Conservation (phyloP, 352 stramenopile species). For the Elongisporangium prolatum region DNA sequence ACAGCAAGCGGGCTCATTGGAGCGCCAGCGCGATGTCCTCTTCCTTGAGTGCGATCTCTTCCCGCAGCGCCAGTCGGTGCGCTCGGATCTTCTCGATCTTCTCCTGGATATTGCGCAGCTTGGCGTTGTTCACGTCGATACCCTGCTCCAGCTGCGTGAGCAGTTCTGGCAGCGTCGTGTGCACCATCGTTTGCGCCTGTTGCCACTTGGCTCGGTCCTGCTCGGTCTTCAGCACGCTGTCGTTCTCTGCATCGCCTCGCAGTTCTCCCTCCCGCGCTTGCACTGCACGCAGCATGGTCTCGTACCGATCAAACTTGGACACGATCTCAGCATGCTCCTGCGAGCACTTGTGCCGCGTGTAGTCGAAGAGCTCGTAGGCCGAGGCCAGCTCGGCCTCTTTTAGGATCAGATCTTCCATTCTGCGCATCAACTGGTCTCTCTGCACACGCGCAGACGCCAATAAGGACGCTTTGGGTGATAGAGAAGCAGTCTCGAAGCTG, state of each 20-base stretch:
- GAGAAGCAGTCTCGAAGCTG: background rate
- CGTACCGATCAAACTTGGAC: constrained; percentile 34
- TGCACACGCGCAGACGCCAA: constrained; percentile 40
- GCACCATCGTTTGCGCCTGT: constrained; percentile 51
- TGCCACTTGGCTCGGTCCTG: constrained; percentile 39
- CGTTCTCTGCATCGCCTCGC: constrained; percentile 8
- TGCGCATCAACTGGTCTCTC: constrained; percentile 50
- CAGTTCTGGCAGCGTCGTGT: constrained; percentile 40
- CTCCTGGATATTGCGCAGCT: constrained; percentile 54
- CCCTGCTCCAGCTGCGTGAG: constrained; percentile 48
- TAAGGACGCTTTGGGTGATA: background rate
- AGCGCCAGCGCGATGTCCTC: constrained; percentile 57
- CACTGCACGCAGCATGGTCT: constrained; percentile 25
- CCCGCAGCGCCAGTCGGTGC: constrained; percentile 40
- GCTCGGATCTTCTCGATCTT: constrained; percentile 47
- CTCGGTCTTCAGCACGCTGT: constrained; percentile 19
- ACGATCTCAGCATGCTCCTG: constrained; percentile 49
- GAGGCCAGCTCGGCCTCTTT: constrained; percentile 58
- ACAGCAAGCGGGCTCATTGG: constrained; percentile 3
- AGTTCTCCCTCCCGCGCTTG: constrained; percentile 18
- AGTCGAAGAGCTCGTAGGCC: constrained; percentile 55
- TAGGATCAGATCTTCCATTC: constrained; percentile 55
- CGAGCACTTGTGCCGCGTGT: constrained; percentile 32
- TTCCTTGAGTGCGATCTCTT: constrained; percentile 54
- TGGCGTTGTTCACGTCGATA: constrained; percentile 59